Evolutionary conservation across 495 filamentous ascomycete species (phyloP), one percentile per base, ranked within the genome.

Genomic region (Penicillium argentinense): DNA sequence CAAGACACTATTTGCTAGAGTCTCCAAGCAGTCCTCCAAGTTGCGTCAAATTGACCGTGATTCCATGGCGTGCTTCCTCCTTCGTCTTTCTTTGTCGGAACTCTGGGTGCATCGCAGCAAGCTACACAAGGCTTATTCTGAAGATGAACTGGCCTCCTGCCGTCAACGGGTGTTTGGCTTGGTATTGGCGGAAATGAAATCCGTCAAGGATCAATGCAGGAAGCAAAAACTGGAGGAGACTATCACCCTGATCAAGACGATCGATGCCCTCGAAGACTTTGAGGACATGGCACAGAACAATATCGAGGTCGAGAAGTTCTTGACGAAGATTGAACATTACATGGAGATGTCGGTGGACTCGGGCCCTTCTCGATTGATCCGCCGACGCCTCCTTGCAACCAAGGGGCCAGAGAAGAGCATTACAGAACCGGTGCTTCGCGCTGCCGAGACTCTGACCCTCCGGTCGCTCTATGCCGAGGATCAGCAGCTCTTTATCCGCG

Each of bases 231-330:
- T 70, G 26, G 68, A 70, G 45, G 67, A 67, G 25, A 70, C 68
- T 6, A 65, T 72, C 17, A 66, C 64, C 5, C 52, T 74, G 11
- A 71, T 71, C 44, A 73, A 71, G 49, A 72, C 61, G 9, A 62
- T 74, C 28, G 69, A 74, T 58, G 64, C 67, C 2, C 48, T 75
- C 18, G 71, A 74, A 42, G 72, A 73, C 36, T 74, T 75, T 30
- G 70, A 75, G 41, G 72, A 72, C 36, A 47, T 73, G 12, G 62
- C 62, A 12, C 54, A 51, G 11, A 61, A 66, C 44, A 64, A 71
- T 43, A 53, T 51, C 7, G 65, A 71, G 29, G 64, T 73, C 25
- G 66, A 67, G 25, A 72, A 68, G 30, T 68, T 67, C 44, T 26
- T 71, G 36, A 59, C 56, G 27, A 68, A 68, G 49, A 69, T 73